Evolutionary conservation across 208 protist genomes (phyloP).

Genomic region (Leishmania major): DNA sequence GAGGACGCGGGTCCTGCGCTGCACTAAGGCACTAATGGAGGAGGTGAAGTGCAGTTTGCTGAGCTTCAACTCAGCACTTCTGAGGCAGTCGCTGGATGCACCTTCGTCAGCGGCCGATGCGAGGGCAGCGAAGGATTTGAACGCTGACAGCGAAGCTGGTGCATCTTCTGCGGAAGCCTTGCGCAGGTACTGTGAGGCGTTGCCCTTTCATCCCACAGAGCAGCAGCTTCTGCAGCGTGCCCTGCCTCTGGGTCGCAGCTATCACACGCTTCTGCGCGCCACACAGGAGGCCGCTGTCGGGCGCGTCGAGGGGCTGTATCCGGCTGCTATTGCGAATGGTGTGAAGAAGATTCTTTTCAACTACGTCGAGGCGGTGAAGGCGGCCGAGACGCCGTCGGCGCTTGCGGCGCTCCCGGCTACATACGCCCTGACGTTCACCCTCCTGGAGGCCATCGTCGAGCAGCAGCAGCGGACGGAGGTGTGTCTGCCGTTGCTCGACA

Average conservation of each 20-base stretch:
- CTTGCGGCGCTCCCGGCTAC: conserved; percentile 39
- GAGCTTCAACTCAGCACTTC: conserved; percentile 64
- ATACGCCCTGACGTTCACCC: conserved; percentile 55
- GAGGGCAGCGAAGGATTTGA: background rate
- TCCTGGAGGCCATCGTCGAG: conserved; percentile 45
- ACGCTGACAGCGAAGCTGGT: background rate
- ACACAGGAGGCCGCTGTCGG: conserved; percentile 50
- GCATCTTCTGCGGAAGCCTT: conserved; percentile 1
- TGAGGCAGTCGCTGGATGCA: conserved; percentile 22
- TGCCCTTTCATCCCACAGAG: conserved; percentile 76
- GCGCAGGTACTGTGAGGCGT: conserved; percentile 14
- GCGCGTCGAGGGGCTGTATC: conserved; percentile 51
- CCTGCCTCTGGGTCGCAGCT: conserved; percentile 64
- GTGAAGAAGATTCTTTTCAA: conserved; percentile 41
- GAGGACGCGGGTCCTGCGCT: background rate
- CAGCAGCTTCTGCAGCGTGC: conserved; percentile 43
- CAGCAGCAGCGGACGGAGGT: conserved; percentile 11
- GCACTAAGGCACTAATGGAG: conserved; percentile 53
- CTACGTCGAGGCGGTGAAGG: conserved; percentile 64
- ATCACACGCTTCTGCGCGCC: conserved; percentile 35
- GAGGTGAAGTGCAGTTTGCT: conserved; percentile 83
- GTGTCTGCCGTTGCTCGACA: conserved; percentile 42
- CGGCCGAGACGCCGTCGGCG: conserved; percentile 37
- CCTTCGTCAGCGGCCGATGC: background rate
- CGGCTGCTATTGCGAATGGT: conserved; percentile 55